Evolutionary conservation across 2,329 filamentous ascomycete species (phyloP).

Genomic region (Akanthomyces uredinophilus): DNA sequence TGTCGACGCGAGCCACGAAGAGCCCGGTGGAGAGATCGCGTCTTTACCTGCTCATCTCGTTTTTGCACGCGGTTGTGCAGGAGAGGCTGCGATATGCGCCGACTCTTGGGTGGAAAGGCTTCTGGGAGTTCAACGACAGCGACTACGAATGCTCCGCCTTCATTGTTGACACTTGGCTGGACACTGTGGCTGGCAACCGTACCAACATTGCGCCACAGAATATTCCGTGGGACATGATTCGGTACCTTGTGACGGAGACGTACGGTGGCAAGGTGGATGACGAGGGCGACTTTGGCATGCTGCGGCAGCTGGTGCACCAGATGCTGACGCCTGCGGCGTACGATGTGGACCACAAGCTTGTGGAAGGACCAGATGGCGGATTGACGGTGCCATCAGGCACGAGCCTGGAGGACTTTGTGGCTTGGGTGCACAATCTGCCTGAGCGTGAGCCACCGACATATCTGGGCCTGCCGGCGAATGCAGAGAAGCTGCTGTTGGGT

Average conservation of each 20-base stretch:
- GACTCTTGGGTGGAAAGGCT: constrained; percentile 92
- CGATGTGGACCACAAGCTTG: constrained; percentile 85
- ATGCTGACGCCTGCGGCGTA: constrained; percentile 86
- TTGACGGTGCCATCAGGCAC: constrained; percentile 77
- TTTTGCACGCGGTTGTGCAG: constrained; percentile 93
- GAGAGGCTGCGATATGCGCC: constrained; percentile 92
- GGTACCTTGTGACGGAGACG: constrained; percentile 83
- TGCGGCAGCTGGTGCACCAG: constrained; percentile 66
- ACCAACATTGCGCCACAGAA: constrained; percentile 91
- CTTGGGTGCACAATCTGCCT: constrained; percentile 86
- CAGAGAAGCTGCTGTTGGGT: constrained; percentile 89
- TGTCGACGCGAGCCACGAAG: constrained; percentile 70
- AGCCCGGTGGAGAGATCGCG: constrained; percentile 86
- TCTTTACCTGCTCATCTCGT: constrained; percentile 84
- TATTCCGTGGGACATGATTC: constrained; percentile 94
- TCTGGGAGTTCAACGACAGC: constrained; percentile 99
- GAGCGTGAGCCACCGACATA: constrained; percentile 96
- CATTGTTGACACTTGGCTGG: constrained; percentile 94
- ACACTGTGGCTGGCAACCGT: constrained; percentile 72
- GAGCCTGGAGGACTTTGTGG: constrained; percentile 76
- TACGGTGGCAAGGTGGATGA: constrained; percentile 98
- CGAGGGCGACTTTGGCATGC: constrained; percentile 71
- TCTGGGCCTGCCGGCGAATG: constrained; percentile 87
- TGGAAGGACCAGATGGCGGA: constrained; percentile 59
- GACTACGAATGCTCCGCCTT: constrained; percentile 97